Conservation (phyloP, 768 basidiomycete species). For the Lentinula detonsa region DNA sequence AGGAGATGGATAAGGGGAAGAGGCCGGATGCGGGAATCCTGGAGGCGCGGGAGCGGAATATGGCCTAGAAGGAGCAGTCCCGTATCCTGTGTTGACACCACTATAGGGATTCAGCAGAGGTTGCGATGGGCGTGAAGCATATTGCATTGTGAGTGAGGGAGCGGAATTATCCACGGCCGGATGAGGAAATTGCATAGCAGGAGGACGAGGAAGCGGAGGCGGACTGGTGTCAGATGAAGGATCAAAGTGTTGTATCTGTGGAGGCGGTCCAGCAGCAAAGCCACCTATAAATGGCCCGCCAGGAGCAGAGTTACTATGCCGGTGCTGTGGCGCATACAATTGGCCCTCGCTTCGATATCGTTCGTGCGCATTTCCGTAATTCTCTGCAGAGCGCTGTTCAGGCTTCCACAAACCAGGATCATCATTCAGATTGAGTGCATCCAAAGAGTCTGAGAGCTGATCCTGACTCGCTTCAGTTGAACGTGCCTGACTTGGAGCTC, state of each 20-base stretch:
- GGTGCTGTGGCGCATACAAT: background rate
- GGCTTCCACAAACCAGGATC: conserved; percentile 5
- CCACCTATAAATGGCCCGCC: conserved; percentile 40
- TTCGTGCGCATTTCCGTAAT: background rate
- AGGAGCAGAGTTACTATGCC: background rate
- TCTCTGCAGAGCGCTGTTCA: background rate
- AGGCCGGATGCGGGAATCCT: background rate
- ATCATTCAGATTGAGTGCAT: conserved; percentile 24
- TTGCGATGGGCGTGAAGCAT: conserved; percentile 23
- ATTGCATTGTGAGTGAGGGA: conserved; percentile 30
- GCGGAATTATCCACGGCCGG: conserved; percentile 6
- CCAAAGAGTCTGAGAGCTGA: conserved; percentile 23
- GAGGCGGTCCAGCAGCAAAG: conserved; percentile 23
- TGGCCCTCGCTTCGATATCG: background rate
- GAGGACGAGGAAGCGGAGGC: conserved; percentile 19
- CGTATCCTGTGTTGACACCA: background rate
- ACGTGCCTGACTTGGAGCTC: background rate
- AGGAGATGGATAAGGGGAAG: background rate
- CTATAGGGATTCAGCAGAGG: conserved; percentile 25
- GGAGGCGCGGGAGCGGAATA: conserved; percentile 21
- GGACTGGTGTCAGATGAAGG: background rate
- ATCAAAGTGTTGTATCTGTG: background rate
- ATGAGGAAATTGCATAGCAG: conserved; percentile 22
- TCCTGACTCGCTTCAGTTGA: background rate
- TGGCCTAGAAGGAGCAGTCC: conserved; percentile 21